These are phyloP conservation scores for Neospora caninum DNA, from an alignment of 169 alveolate genomes.

Conservation along the genomic window DNA sequence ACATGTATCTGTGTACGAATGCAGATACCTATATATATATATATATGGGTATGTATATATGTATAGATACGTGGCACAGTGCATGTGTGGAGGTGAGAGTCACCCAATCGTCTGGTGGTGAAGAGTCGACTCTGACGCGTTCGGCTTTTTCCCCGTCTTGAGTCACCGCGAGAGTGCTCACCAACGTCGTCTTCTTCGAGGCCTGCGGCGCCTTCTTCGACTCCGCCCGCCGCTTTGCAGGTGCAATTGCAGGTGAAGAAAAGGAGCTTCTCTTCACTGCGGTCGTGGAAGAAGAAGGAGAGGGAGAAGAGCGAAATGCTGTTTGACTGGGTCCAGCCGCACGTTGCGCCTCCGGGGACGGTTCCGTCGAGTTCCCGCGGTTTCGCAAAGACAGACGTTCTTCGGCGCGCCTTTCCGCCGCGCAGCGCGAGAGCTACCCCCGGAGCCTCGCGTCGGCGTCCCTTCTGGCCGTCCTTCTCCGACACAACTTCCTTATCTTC, in stretches of 20 bases:
- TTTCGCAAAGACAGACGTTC: background rate
- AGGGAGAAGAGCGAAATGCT: conserved; percentile 36
- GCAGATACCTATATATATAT: background rate
- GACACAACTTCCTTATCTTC: background rate
- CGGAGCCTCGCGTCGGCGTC: background rate
- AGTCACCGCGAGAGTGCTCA: background rate
- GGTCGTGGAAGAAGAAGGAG: conserved; percentile 34
- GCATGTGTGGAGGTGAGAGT: background rate
- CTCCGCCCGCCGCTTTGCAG: conserved; percentile 48
- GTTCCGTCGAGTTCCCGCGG: background rate
- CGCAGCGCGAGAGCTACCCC: background rate
- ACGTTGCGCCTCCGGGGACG: background rate
- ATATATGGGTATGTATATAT: background rate
- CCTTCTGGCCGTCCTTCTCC: background rate
- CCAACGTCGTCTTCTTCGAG: conserved; percentile 28
- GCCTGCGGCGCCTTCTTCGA: background rate
- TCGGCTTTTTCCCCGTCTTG: background rate
- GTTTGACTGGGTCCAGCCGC: background rate
- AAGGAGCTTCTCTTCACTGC: conserved; percentile 30
- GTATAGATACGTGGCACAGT: background rate
- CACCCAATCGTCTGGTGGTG: no score
- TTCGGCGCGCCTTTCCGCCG: background rate
- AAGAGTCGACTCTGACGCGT: background rate
- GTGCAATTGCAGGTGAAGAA: conserved; percentile 51
- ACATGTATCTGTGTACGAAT: background rate